Conservation (phyloP, 2,329 filamentous ascomycete genomes). For the Myotisia sp. region DNA sequence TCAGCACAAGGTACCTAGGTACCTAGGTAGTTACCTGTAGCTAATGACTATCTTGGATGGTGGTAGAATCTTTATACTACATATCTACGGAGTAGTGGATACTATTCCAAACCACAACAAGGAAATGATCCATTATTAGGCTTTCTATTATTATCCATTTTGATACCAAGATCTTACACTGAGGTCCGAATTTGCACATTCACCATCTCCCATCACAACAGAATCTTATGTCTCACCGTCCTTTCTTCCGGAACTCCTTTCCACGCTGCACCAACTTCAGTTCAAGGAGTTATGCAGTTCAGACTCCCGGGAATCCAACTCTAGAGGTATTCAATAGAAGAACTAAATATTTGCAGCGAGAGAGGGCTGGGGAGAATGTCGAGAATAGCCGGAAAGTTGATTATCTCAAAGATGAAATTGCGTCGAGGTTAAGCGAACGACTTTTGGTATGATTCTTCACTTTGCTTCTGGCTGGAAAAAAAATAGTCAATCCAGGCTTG, state of each 20-base stretch:
- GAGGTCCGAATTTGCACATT: no score
- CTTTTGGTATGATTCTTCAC: slow-evolving; percentile 49
- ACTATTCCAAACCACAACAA: no score
- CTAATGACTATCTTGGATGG: no score
- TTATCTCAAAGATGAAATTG: slow-evolving; percentile 88
- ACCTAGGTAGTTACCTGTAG: no score
- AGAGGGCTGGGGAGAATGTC: slow-evolving; percentile 59
- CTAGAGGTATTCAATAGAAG: slow-evolving; percentile 84
- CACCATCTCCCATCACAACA: background rate
- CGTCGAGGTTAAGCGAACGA: slow-evolving; percentile 66
- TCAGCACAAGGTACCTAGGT: no score
- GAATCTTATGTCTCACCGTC: slow-evolving; percentile 17
- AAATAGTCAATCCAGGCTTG: background rate
- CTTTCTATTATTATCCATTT: no score
- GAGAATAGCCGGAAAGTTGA: slow-evolving; percentile 67
- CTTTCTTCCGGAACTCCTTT: slow-evolving; percentile 10
- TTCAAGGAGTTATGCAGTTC: slow-evolving; percentile 55
- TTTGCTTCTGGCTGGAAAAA: background rate
- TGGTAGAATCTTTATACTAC: no score
- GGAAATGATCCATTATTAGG: no score
- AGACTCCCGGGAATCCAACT: slow-evolving; percentile 59
- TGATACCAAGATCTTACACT: no score
- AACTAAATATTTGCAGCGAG: slow-evolving; percentile 82
- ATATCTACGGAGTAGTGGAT: no score
- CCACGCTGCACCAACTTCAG: slow-evolving; percentile 11